Evolutionary conservation across 164 flowering plant species (phyloP).

Genomic region (Warburgia ugandensis): DNA sequence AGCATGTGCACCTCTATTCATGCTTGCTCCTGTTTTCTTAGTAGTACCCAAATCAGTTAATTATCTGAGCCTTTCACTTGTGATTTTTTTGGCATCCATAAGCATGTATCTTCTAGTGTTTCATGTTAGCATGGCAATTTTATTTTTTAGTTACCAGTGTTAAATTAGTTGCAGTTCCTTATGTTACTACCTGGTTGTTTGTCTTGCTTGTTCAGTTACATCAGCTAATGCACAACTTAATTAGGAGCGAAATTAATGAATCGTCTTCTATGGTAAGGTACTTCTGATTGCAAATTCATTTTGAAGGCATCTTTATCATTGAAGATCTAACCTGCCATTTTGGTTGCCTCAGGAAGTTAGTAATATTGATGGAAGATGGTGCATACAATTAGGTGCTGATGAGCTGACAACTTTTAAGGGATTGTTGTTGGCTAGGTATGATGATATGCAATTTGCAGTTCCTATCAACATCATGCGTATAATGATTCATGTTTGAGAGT

Average conservation of each 20-base stretch:
- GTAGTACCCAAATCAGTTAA: too few relatives aligned
- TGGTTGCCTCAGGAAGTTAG: slow-evolving; percentile 52
- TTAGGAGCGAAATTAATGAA: slow-evolving; percentile 43
- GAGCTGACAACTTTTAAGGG: slow-evolving; percentile 44
- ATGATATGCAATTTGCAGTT: too few relatives aligned
- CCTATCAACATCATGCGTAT: too few relatives aligned
- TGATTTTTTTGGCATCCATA: too few relatives aligned
- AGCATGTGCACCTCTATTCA: too few relatives aligned
- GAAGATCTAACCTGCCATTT: not conserved
- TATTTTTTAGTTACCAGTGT: too few relatives aligned
- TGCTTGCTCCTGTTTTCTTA: too few relatives aligned
- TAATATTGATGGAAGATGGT: slow-evolving; percentile 80
- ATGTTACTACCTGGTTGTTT: not conserved
- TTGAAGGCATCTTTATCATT: slow-evolving; percentile 6
- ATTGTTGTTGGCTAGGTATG: slow-evolving; percentile 72
- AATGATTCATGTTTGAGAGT: too few relatives aligned
- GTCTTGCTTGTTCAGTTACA: slow-evolving; percentile 42
- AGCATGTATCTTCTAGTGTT: too few relatives aligned
- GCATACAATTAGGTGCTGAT: slow-evolving; percentile 45
- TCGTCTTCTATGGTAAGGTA: slow-evolving; percentile 47
- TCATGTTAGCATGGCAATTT: not conserved
- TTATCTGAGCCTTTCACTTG: too few relatives aligned
- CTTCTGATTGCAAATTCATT: slow-evolving; percentile 4
- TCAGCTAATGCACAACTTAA: slow-evolving; percentile 63
- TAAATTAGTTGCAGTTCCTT: too few relatives aligned